Evolutionary conservation across 495 filamentous ascomycete species (phyloP).

Genomic region (Poronia punctata): DNA sequence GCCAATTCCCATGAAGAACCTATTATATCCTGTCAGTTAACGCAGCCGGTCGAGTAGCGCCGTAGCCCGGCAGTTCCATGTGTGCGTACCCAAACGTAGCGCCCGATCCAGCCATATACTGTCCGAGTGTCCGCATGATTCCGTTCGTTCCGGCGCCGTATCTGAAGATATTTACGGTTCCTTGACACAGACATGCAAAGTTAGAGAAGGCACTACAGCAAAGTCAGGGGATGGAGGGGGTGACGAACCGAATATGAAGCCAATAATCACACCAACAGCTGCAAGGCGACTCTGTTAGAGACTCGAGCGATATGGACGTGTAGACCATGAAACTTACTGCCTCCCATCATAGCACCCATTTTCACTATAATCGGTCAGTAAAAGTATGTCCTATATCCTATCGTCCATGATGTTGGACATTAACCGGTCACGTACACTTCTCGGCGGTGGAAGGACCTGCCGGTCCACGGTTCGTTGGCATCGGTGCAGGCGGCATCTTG

Average conservation of each 20-base stretch:
- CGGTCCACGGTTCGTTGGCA: constrained; percentile 33
- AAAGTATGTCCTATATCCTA: too few species aligned
- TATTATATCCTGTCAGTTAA: constrained; percentile 25
- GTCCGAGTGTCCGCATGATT: constrained; percentile 83
- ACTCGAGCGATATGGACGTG: not conserved
- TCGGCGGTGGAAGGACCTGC: constrained; percentile 78
- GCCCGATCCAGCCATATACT: constrained; percentile 96
- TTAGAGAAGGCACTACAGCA: constrained; percentile 13
- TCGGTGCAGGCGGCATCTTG: constrained; percentile 45
- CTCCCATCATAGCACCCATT: constrained; percentile 97
- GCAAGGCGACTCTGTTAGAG: constrained; percentile 8
- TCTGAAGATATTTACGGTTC: constrained; percentile 87
- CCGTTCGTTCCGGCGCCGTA: constrained; percentile 91
- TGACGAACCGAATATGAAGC: constrained; percentile 84
- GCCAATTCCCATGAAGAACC: constrained; percentile 98
- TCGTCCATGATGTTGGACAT: too few species aligned
- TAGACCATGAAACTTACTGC: constrained; percentile 55
- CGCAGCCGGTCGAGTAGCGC: constrained; percentile 3
- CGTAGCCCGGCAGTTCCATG: not conserved
- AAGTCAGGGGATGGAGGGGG: not conserved
- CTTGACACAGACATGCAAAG: constrained; percentile 34
- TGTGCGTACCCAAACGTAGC: constrained; percentile 84
- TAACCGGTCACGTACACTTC: constrained; percentile 73
- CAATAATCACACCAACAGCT: constrained; percentile 95
- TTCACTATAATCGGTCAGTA: constrained; percentile 57